These are phyloP conservation scores for Neurospora sp. DNA, from an alignment of 2,329 filamentous ascomycete genomes.

Conservation along the genomic window DNA sequence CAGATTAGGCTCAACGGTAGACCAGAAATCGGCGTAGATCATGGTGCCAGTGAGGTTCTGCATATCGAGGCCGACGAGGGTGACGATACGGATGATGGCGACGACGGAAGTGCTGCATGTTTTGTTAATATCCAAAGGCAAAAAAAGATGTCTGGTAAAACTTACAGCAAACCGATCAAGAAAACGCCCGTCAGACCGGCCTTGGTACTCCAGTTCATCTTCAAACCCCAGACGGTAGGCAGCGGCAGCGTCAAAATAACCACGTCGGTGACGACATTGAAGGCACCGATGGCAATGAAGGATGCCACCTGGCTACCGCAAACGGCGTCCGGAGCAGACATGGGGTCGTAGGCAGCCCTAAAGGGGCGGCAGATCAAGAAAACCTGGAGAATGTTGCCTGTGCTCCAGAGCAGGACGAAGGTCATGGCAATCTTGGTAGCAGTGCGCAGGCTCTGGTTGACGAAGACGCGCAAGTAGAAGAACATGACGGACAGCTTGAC, in stretches of 20 bases:
- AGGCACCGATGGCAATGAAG: slow-evolving; percentile 27
- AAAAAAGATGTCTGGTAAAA: not conserved
- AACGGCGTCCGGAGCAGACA: not conserved
- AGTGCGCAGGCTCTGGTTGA: slow-evolving; percentile 21
- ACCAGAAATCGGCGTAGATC: slow-evolving; percentile 29
- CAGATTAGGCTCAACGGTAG: slow-evolving; percentile 29
- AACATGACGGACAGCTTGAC: slow-evolving; percentile 31
- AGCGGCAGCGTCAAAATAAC: slow-evolving; percentile 29
- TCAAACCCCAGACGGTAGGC: slow-evolving; percentile 27
- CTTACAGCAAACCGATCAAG: slow-evolving; percentile 26
- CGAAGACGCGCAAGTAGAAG: slow-evolving; percentile 34
- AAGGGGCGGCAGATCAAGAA: slow-evolving; percentile 23
- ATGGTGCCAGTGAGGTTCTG: slow-evolving; percentile 29
- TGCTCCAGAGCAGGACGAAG: slow-evolving; percentile 18
- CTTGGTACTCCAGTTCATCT: slow-evolving; percentile 27
- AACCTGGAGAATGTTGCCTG: slow-evolving; percentile 18
- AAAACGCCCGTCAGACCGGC: slow-evolving; percentile 28
- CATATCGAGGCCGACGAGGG: slow-evolving; percentile 28
- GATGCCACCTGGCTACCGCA: slow-evolving; percentile 27
- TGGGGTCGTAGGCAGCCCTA: slow-evolving; percentile 14
- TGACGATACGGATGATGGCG: slow-evolving; percentile 28
- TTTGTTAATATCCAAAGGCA: not conserved
- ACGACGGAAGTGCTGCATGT: slow-evolving; percentile 19
- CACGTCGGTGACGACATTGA: slow-evolving; percentile 28
- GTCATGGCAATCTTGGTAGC: slow-evolving; percentile 20